Percentiles rank a stretch among this genome's conserved stretches.
phyloP scores from a whole-genome alignment of 1,284 basidiomycete species.

The Kwoniella shivajii region DNA sequence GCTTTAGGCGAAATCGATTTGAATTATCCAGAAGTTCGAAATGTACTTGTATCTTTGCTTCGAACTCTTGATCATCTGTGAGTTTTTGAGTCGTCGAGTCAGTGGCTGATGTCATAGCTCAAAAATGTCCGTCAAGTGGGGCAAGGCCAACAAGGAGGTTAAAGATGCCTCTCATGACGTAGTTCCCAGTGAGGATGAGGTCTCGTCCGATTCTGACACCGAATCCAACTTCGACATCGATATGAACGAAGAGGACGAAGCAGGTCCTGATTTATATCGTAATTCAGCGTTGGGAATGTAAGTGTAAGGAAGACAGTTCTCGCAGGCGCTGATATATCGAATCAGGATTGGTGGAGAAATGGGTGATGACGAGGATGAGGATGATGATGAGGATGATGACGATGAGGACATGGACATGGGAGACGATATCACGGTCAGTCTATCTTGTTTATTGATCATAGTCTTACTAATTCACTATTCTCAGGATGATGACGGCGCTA shows the following conservation, averaged over 20 bases:
- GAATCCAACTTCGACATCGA: slow-evolving; percentile 63
- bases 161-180: slow-evolving; percentile 59
- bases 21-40: slow-evolving; percentile 89
- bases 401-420: slow-evolving; percentile 64
- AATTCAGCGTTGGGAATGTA: slow-evolving; percentile 96
- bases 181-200: slow-evolving; percentile 22
- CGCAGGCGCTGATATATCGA: too few species aligned
- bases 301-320: slow-evolving; percentile 43
- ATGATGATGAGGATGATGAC: slow-evolving; percentile 72
- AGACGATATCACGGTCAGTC: slow-evolving; percentile 18
- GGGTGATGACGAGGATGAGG: slow-evolving; percentile 65
- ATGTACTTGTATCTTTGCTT: slow-evolving; percentile 80
- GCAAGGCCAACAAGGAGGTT: slow-evolving; percentile 66
- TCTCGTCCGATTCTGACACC: slow-evolving; percentile 22
- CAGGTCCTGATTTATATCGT: slow-evolving; percentile 82
- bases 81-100: slow-evolving; percentile 46
- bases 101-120: slow-evolving; percentile 61
- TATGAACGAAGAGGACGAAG: slow-evolving; percentile 68
- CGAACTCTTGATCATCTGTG: slow-evolving; percentile 87
- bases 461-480: neutral
- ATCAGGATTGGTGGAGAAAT: slow-evolving; percentile 66
- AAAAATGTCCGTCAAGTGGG: slow-evolving; percentile 97
- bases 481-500: slow-evolving; percentile 39
- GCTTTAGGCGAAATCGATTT: slow-evolving; percentile 92
- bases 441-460: neutral